Evolutionary conservation across 352 stramenopile genomes (phyloP).

Genomic region (Peronosclerospora sorghi): DNA sequence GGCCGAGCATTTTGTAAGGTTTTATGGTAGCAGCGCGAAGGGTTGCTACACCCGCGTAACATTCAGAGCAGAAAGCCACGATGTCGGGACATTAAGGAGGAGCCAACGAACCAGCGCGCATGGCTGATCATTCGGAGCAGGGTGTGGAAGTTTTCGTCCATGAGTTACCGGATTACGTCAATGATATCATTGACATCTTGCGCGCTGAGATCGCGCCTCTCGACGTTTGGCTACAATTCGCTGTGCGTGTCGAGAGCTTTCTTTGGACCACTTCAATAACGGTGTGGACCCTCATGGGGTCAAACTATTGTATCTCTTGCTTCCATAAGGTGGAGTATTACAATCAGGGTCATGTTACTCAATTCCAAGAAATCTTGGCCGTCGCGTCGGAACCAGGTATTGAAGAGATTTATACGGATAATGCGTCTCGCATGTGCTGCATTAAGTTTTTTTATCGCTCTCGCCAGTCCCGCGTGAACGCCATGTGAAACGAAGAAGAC

Average conservation of each 20-base stretch:
- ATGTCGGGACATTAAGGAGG: slow-evolving; percentile 28
- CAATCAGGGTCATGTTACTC: slow-evolving; percentile 62
- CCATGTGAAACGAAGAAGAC: slow-evolving; percentile 85
- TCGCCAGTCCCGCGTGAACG: slow-evolving; percentile 79
- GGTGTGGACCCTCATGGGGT: no score
- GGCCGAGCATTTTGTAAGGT: no score
- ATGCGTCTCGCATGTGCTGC: slow-evolving; percentile 67
- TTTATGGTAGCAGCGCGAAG: no score
- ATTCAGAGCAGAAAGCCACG: no score
- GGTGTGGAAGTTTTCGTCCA: slow-evolving; percentile 84
- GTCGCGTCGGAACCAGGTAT: slow-evolving; percentile 77
- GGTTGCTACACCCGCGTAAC: no score
- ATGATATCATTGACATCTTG: slow-evolving; percentile 87
- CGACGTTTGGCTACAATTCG: slow-evolving; percentile 87
- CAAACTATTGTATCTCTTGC: no score
- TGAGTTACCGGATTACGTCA: slow-evolving; percentile 85
- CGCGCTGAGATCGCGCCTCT: slow-evolving; percentile 85
- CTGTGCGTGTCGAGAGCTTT: slow-evolving; percentile 46
- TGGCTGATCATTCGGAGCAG: slow-evolving; percentile 84
- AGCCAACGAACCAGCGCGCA: slow-evolving; percentile 39
- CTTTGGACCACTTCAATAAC: no score
- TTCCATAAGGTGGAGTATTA: slow-evolving; percentile 88
- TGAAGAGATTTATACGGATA: slow-evolving; percentile 84
- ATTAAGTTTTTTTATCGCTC: slow-evolving; percentile 86
- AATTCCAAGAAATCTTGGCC: slow-evolving; percentile 81